Evolutionary conservation across 306 rosid species (phyloP), one percentile per base, ranked within the genome.

Genomic region (Bauhinia variegata): DNA sequence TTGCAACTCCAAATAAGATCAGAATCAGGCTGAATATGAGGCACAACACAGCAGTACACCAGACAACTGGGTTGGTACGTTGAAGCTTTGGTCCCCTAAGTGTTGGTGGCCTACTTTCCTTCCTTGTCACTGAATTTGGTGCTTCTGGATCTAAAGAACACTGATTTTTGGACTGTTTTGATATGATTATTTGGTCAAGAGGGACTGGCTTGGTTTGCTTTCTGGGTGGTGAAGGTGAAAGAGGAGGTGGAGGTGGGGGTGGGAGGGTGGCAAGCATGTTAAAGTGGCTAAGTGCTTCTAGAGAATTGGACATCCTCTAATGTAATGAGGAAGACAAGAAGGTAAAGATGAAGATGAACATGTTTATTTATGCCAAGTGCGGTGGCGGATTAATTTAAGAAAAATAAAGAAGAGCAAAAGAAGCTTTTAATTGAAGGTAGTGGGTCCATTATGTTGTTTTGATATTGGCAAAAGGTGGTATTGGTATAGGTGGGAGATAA

Each of bases 1-100:
- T 95, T 19, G 89, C 84, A 34, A 95, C 72, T 54, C 97, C 99
- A 65, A 85, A 85, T 82, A 95, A 80, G 67, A 95, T 88, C 12
- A 95, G 88, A 7, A 80, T 4, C 23, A 95, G 83, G 80, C 99
- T 88, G 53, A 95, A 95, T 37, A 88, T 47, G 55, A 95, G 81
- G 74, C 99, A 90, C 12, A 85, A 33, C 11, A 80, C 16, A 9
- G 97, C 92, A 65, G 80, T 70, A 52, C 78, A 90, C 99, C 99
- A 95, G 71, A 86, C 53, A 5, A 85, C 14, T 3, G 96, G 96
- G 75, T 90, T 95, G 5, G 97, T 90, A 33, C 72, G 83, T 56
- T 74, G 87, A 53, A 68, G 79, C 42, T 19, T 70, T 32, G 85
- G 79, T 32, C 65, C 78, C 5, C 73, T 33, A 1, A 89, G 79